Evolutionary conservation across 345 rosid genomes (phyloP).

Genomic region (Turritis glabra): DNA sequence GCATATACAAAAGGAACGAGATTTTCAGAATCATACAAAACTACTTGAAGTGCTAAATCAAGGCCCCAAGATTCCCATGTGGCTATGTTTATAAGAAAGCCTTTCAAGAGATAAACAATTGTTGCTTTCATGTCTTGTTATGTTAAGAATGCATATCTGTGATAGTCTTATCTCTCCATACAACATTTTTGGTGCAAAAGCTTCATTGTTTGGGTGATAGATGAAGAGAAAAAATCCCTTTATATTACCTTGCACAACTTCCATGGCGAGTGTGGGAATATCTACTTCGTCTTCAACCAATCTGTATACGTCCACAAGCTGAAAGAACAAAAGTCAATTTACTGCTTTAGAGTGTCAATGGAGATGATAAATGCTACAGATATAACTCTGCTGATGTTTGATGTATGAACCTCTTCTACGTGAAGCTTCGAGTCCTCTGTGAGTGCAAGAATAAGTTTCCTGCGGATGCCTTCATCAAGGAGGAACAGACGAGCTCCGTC

Average conservation of each 20-base stretch:
- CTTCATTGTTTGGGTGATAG: not conserved
- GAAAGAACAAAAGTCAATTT: constrained; percentile 29
- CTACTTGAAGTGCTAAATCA: not conserved
- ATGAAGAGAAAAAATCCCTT: not conserved
- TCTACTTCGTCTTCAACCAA: constrained; percentile 80
- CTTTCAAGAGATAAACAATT: too few relatives aligned
- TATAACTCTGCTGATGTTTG: not conserved
- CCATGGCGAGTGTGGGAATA: constrained; percentile 65
- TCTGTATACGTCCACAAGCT: constrained; percentile 93
- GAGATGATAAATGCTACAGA: not conserved
- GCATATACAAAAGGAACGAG: constrained; percentile 15
- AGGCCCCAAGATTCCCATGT: not conserved
- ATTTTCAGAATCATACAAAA: constrained; percentile 21
- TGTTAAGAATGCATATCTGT: not conserved
- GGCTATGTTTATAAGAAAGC: too few relatives aligned
- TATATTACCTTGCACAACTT: constrained; percentile 71
- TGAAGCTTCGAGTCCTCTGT: constrained; percentile 98
- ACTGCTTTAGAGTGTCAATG: constrained; percentile 17
- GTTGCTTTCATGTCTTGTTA: too few relatives aligned
- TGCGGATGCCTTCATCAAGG: constrained; percentile 79
- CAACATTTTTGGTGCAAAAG: not conserved
- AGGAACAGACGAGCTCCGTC: constrained; percentile 94
- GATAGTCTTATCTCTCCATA: not conserved
- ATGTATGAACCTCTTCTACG: constrained; percentile 66
- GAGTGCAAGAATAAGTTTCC: constrained; percentile 87